Evolutionary conservation across 2,329 filamentous ascomycete species (phyloP).

Genomic region (Gnomoniopsis sp.): DNA sequence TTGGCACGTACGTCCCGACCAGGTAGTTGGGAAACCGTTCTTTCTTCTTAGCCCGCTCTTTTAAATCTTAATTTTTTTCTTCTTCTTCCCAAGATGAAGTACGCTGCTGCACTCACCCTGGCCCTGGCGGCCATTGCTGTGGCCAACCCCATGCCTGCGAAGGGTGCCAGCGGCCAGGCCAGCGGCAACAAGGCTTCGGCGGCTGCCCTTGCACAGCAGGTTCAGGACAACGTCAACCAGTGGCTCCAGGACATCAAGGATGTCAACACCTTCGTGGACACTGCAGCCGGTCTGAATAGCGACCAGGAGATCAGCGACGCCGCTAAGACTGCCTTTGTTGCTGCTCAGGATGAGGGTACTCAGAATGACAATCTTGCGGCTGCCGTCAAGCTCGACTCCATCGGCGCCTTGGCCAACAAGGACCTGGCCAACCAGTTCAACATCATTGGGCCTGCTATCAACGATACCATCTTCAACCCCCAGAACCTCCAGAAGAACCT

Average conservation of each 20-base stretch:
- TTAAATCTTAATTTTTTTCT: not conserved
- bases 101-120: not conserved
- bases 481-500: slow-evolving; percentile 12
- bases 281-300: not conserved
- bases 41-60: not conserved
- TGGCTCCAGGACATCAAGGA: slow-evolving; percentile 8
- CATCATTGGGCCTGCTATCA: slow-evolving; percentile 12
- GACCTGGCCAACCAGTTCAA: slow-evolving; percentile 6
- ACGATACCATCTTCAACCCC: slow-evolving; percentile 9
- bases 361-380: slow-evolving; percentile 1
- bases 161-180: not conserved
- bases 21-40: not conserved
- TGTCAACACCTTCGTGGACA: slow-evolving; percentile 11
- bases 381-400: slow-evolving; percentile 5
- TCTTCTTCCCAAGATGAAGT: not conserved
- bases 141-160: slow-evolving; percentile 2
- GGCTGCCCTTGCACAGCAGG: not conserved
- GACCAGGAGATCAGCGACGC: slow-evolving; percentile 7
- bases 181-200: not conserved
- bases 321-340: slow-evolving; percentile 3
- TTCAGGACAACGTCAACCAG: not conserved
- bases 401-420: not conserved
- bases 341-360: slow-evolving; percentile 10
- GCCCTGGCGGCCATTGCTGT: slow-evolving; percentile 1
- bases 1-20: not conserved